Percentiles rank a stretch among this genome's conserved stretches.
Conservation (phyloP, 345 rosid genomes). For the Aegle marmelos region DNA sequence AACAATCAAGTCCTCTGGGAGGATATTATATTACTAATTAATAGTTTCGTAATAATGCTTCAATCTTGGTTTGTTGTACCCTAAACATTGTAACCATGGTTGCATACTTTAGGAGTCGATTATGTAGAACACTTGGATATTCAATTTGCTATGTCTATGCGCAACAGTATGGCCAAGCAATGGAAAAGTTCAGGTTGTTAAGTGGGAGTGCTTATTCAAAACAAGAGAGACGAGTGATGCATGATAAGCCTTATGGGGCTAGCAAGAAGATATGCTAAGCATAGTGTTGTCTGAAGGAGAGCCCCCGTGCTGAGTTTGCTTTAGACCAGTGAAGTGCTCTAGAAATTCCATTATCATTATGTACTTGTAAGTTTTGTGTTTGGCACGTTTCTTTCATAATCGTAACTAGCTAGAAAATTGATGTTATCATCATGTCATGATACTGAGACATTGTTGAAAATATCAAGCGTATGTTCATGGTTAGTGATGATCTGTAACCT, state of each 20-base stretch:
- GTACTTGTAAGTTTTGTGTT: too few relatives aligned
- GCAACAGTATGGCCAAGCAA: not conserved
- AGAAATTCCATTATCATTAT: too few relatives aligned
- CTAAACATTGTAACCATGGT: not conserved
- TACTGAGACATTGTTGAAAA: too few relatives aligned
- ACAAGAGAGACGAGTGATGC: not conserved
- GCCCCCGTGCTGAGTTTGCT: too few relatives aligned
- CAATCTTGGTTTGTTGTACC: not conserved
- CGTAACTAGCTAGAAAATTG: too few relatives aligned
- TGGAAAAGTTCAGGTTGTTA: not conserved
- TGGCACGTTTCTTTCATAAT: too few relatives aligned
- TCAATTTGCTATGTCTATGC: not conserved
- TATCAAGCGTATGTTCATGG: not conserved
- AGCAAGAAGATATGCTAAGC: too few relatives aligned
- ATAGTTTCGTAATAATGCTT: not conserved
- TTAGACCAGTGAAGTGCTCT: too few relatives aligned
- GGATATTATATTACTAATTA: not conserved
- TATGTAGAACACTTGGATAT: not conserved
- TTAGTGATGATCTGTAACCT: not conserved
- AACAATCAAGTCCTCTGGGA: not conserved
- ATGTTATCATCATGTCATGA: too few relatives aligned
- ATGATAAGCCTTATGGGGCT: not conserved
- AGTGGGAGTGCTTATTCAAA: not conserved
- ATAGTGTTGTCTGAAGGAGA: too few relatives aligned
- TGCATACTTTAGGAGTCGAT: not conserved